These are phyloP conservation scores for Trichoderma koningii DNA, from an alignment of 2,329 filamentous ascomycete species.

Conservation along the genomic window DNA sequence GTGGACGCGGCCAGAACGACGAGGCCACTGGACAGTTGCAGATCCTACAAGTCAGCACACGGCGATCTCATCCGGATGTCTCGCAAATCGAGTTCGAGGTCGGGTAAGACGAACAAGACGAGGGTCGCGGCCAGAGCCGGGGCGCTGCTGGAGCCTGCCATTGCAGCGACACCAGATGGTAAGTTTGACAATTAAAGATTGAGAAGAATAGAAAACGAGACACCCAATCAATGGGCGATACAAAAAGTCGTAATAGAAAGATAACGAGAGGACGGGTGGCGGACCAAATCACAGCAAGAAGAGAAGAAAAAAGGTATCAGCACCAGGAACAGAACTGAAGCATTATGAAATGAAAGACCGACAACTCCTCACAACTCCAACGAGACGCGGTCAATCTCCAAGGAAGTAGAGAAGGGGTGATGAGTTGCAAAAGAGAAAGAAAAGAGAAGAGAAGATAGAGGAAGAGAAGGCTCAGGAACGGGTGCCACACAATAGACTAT, in stretches of 20 bases:
- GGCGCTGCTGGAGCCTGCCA: constrained; percentile 49
- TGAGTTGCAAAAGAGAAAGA: constrained; percentile 32
- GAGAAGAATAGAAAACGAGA: constrained; percentile 35
- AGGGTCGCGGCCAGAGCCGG: constrained; percentile 58
- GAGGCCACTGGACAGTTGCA: constrained; percentile 45
- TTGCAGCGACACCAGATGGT: constrained; percentile 37
- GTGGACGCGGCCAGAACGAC: constrained; percentile 55
- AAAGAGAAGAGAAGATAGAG: constrained; percentile 30
- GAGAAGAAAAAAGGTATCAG: constrained; percentile 28
- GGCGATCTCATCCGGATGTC: not conserved
- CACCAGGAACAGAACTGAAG: constrained; percentile 29
- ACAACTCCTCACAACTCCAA: constrained; percentile 25
- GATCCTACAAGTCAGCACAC: constrained; percentile 35
- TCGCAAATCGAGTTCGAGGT: constrained; percentile 36
- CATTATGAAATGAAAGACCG: constrained; percentile 26
- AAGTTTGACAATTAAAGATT: constrained; percentile 37
- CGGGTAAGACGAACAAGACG: constrained; percentile 46
- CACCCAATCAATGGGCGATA: constrained; percentile 51
- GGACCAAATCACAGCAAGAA: not conserved
- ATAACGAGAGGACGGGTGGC: constrained; percentile 34
- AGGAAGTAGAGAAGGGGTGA: constrained; percentile 37
- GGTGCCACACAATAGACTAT: constrained; percentile 10
- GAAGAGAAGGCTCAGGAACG: not conserved
- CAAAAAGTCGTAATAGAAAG: not conserved
- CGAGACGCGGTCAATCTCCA: constrained; percentile 29